These are phyloP conservation scores for Phaffia rhodozyma DNA, from an alignment of 1,284 basidiomycete genomes.

Conservation along the genomic window DNA sequence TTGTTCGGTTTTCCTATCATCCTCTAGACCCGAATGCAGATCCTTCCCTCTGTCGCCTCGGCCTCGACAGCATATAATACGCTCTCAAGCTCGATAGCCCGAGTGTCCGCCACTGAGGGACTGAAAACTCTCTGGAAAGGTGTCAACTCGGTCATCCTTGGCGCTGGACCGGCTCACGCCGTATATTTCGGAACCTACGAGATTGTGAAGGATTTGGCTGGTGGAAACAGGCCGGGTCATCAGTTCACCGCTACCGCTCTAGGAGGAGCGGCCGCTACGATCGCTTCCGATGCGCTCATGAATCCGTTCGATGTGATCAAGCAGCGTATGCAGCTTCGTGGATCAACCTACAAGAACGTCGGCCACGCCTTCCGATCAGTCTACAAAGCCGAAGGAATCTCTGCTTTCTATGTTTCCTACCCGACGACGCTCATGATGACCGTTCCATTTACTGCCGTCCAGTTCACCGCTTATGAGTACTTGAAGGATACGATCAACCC, in stretches of 20 bases:
- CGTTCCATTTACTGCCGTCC: slow-evolving; percentile 95
- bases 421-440: slow-evolving; percentile 95
- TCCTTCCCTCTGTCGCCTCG: slow-evolving; percentile 44
- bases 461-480: slow-evolving; percentile 95
- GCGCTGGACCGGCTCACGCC: slow-evolving; percentile 95
- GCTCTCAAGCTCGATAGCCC: slow-evolving; percentile 29
- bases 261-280: slow-evolving; percentile 88
- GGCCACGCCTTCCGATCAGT: slow-evolving; percentile 52
- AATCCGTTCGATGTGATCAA: slow-evolving; percentile 99
- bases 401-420: slow-evolving; percentile 96
- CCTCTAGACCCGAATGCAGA: slow-evolving; percentile 92
- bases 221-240: slow-evolving; percentile 70
- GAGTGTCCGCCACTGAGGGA: slow-evolving; percentile 79
- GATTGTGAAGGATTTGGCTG: slow-evolving; percentile 81
- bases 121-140: slow-evolving; percentile 86
- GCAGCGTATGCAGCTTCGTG: slow-evolving; percentile 95
- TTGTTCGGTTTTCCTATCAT: neutral
- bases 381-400: slow-evolving; percentile 71
- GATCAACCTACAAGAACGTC: slow-evolving; percentile 78
- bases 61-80: slow-evolving; percentile 9
- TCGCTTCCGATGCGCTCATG: slow-evolving; percentile 95
- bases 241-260: slow-evolving; percentile 59
- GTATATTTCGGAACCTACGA: slow-evolving; percentile 97
- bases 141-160: slow-evolving; percentile 91
- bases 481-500: slow-evolving; percentile 83